Evolutionary conservation across 345 rosid genomes (phyloP).

Genomic region (Euclidium syriacum): DNA sequence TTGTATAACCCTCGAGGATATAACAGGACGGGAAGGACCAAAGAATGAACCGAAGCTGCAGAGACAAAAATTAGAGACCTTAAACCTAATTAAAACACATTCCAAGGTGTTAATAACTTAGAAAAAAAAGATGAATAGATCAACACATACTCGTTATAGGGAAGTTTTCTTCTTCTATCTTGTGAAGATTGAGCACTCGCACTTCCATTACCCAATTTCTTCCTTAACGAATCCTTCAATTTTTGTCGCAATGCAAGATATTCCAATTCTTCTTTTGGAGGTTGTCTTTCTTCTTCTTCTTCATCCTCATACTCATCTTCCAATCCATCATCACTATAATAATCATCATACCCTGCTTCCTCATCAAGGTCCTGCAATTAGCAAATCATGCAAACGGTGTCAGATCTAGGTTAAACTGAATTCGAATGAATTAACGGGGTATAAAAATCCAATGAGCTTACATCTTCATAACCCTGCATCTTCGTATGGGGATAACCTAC

Average conservation of each 20-base stretch:
- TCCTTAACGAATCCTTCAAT: conserved; percentile 58
- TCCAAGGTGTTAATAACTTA: neutral
- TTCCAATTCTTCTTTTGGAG: conserved; percentile 30
- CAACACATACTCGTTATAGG: conserved; percentile 56
- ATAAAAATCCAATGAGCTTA: neutral
- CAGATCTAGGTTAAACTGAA: neutral
- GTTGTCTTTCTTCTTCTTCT: conserved; percentile 36
- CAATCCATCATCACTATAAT: conserved; percentile 22
- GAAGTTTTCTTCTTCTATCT: conserved; percentile 40
- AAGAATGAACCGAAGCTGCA: conserved; percentile 92
- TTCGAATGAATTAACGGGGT: neutral
- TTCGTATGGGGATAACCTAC: neutral
- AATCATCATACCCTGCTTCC: conserved; percentile 27
- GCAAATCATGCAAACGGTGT: neutral
- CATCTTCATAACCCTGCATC: conserved; percentile 32
- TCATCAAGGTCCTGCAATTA: conserved; percentile 31
- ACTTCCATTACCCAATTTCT: conserved; percentile 43
- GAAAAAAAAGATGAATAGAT: neutral
- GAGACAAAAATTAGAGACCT: neutral
- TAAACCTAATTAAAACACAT: conserved; percentile 9
- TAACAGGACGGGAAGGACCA: conserved; percentile 89
- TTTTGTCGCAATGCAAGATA: conserved; percentile 65
- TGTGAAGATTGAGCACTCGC: conserved; percentile 32
- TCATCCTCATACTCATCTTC: conserved; percentile 14
- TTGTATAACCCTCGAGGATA: conserved; percentile 86